Conservation (phyloP, 441 rosid genomes). For the Mallotus japonicus region DNA sequence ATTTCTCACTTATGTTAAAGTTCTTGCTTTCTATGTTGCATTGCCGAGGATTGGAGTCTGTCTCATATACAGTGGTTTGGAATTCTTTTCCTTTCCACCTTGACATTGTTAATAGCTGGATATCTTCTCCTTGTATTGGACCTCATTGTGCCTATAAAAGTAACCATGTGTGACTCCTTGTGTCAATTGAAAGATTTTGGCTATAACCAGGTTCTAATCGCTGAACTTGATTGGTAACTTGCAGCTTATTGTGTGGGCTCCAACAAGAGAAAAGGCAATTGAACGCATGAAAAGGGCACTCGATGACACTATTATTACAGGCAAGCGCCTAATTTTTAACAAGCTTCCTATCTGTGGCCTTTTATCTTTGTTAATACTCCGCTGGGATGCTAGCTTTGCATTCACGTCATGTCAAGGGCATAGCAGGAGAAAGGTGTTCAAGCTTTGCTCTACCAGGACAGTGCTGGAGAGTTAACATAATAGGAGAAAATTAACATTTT, state of each 20-base stretch:
- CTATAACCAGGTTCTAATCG: conserved; percentile 18
- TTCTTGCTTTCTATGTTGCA: neutral
- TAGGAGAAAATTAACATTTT: neutral
- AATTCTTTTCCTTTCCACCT: neutral
- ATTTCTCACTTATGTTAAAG: neutral
- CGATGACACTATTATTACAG: conserved; percentile 81
- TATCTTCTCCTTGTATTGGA: neutral
- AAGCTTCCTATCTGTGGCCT: neutral
- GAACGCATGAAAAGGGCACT: conserved; percentile 98
- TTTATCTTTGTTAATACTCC: neutral
- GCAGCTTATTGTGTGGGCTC: conserved; percentile 97
- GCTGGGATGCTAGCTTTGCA: conserved; percentile 1
- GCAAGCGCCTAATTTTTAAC: conserved; percentile 28
- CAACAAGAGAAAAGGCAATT: conserved; percentile 94
- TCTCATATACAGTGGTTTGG: neutral
- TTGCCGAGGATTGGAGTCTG: neutral
- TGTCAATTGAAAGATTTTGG: neutral
- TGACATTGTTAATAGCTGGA: neutral
- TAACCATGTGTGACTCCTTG: neutral
- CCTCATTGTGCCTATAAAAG: too few species aligned
- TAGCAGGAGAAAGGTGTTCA: neutral
- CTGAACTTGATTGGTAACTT: conserved; percentile 17
- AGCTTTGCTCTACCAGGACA: neutral
- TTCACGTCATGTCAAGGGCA: conserved; percentile 2
- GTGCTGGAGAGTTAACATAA: neutral